phyloP scores from a whole-genome alignment of 139 green algal species.

The Bryopsis sp. region DNA sequence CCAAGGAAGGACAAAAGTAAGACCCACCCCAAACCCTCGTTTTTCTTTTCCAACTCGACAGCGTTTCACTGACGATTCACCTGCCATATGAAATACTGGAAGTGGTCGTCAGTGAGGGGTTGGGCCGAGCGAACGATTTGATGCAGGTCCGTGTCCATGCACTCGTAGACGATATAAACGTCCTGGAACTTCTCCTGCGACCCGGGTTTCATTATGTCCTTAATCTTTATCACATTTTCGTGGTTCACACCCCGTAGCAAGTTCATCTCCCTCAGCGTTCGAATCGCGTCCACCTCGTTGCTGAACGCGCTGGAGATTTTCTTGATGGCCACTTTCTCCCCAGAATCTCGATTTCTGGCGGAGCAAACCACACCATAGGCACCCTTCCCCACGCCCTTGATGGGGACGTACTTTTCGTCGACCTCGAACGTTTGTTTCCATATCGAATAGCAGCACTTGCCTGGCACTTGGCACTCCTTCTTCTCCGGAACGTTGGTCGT shows the following conservation, averaged over 20 bases:
- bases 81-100: constrained; percentile 99
- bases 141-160: constrained; percentile 99
- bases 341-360: constrained; percentile 60
- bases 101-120: constrained; percentile 91
- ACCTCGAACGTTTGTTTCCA: constrained; percentile 90
- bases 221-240: constrained; percentile 74
- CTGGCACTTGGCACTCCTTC: constrained; percentile 60
- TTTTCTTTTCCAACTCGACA: neutral
- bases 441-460: constrained; percentile 69
- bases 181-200: constrained; percentile 71
- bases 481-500: constrained; percentile 59
- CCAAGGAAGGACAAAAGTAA: neutral
- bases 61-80: constrained; percentile 26
- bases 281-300: constrained; percentile 83
- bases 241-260: constrained; percentile 81
- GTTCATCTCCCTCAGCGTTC: constrained; percentile 92
- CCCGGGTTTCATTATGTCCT: constrained; percentile 56
- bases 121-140: constrained; percentile 96
- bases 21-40: neutral
- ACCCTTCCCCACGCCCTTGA: constrained; percentile 88
- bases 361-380: constrained; percentile 97
- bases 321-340: constrained; percentile 91
- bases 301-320: constrained; percentile 96
- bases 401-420: constrained; percentile 65
- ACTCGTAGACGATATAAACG: constrained; percentile 97